Evolutionary conservation across 257 asterid species (phyloP).

Genomic region (Solanum pennellii): DNA sequence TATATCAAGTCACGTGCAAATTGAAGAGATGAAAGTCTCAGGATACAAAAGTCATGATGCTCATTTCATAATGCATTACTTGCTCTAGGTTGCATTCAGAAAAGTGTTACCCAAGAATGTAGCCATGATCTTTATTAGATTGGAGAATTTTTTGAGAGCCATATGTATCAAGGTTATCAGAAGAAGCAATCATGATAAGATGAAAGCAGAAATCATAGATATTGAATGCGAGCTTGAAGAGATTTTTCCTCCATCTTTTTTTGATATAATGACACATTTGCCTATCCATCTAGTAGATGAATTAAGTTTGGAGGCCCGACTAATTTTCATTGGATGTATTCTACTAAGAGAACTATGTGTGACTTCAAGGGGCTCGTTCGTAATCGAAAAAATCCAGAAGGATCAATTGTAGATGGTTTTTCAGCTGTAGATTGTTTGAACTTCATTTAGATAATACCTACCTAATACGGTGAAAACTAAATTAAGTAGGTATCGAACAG

Average conservation of each 20-base stretch:
- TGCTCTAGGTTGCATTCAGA: neutral
- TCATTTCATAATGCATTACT: neutral
- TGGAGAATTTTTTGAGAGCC: neutral
- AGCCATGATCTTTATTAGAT: too few relatives aligned
- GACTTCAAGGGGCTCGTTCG: neutral
- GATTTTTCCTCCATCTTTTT: neutral
- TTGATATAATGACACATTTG: neutral
- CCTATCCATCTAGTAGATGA: neutral
- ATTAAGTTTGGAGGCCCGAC: neutral
- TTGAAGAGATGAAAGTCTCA: neutral
- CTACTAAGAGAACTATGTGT: neutral
- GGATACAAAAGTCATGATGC: neutral
- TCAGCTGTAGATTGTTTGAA: neutral
- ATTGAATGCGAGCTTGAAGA: neutral
- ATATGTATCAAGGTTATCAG: neutral
- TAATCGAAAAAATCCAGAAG: neutral
- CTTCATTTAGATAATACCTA: neutral
- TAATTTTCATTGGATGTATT: neutral
- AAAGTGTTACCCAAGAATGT: neutral
- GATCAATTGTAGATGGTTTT: neutral
- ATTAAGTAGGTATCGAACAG: neutral
- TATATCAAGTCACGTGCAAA: neutral
- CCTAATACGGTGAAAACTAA: neutral
- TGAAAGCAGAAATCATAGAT: neutral
- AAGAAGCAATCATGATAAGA: neutral